Base-by-base conservation (phyloP, 805 yeast genomes). In the Starmerella roubikii region DNA sequence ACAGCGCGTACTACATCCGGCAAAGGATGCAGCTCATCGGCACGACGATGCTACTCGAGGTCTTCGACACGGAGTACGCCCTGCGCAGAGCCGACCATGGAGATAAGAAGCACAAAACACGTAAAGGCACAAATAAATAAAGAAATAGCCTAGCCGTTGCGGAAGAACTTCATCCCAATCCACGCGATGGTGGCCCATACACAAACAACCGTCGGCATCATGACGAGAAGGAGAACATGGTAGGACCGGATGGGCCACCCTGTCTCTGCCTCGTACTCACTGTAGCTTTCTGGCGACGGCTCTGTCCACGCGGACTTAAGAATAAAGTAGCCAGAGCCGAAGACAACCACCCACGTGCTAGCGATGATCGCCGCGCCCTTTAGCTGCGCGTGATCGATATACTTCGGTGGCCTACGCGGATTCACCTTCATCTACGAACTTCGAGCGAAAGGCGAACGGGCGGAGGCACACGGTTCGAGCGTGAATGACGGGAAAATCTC, bases 81-180 rank as follows among this genome's bases (percentile, higher is more conserved):
- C n/a, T n/a, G n/a, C n/a, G n/a, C n/a, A n/a, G n/a, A n/a, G n/a
- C n/a, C n/a, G n/a, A n/a, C n/a, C n/a, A n/a, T n/a, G n/a, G n/a
- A n/a, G n/a, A n/a, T n/a, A n/a, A n/a, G n/a, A n/a, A n/a, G n/a
- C n/a, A n/a, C n/a, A n/a, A n/a, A n/a, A n/a, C n/a, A n/a, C n/a
- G n/a, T 22, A 22, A 5, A 26, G 12, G 15, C n/a, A n/a, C 16
- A n/a, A 15, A 29, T 29, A 29, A 29, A 29, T 29, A 5, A n/a
- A 10, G 7, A 29, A 29, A 17, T 28, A 16, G 3, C 20, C 25
- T 20, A 78, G 18, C 91, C 78, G 53, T 82, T 91, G 40, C 84
- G 64, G 58, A 82, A 82, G 40, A 81, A 60, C 56, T 82, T 82
- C 69, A 81, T 66, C 27, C 91, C 86, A 32, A 75, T 64, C 93